These are phyloP conservation scores for Amanita jacksonii DNA, from an alignment of 768 basidiomycete species.

Conservation along the genomic window DNA sequence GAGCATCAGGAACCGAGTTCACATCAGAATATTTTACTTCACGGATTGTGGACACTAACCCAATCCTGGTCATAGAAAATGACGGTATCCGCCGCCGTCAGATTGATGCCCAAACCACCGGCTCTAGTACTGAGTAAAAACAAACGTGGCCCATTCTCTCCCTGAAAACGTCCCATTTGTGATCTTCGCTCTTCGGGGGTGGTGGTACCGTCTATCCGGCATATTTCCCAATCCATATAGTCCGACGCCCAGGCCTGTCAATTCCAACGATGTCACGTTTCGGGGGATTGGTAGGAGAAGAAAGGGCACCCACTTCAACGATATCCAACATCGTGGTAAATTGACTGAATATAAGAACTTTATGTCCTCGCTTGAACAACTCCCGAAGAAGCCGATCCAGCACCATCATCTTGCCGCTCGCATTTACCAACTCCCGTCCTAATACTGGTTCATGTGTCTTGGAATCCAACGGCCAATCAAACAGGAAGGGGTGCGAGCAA, in stretches of 20 bases:
- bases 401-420: conserved; percentile 96
- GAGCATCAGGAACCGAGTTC: conserved; percentile 1
- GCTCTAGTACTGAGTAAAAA: conserved; percentile 78
- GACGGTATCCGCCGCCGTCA: conserved; percentile 80
- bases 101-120: conserved; percentile 74
- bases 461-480: conserved; percentile 72
- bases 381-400: conserved; percentile 81
- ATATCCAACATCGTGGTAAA: conserved; percentile 96
- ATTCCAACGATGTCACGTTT: neutral
- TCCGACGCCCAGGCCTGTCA: conserved; percentile 81
- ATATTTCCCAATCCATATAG: conserved; percentile 74
- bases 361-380: conserved; percentile 72
- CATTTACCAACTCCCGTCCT: conserved; percentile 72
- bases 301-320: conserved; percentile 54
- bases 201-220: conserved; percentile 88
- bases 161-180: conserved; percentile 84
- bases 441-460: conserved; percentile 52
- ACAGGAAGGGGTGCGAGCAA: conserved; percentile 87
- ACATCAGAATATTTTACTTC: neutral
- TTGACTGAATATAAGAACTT: conserved; percentile 83
- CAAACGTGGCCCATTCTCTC: conserved; percentile 53
- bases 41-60: conserved; percentile 34
- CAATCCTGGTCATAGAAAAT: conserved; percentile 93
- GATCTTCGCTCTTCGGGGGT: conserved; percentile 71
- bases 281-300: neutral